Conservation (phyloP, 805 yeast species). For the Wilhelminamyces savonicus region DNA sequence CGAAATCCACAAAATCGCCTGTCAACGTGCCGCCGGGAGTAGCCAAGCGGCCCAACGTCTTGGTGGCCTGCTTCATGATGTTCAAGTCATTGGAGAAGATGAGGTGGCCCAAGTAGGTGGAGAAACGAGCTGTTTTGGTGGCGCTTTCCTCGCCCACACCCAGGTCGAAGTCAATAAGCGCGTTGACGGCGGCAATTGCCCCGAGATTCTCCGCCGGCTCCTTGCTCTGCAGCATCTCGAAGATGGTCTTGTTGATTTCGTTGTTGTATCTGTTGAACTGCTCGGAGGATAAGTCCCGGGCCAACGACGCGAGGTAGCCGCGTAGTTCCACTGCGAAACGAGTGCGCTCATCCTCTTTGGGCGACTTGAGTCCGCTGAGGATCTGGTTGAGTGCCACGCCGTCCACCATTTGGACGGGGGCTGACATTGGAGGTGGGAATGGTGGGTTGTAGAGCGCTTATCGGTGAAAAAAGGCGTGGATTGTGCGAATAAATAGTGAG, state of each 20-base stretch:
- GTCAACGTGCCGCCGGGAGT: conserved; percentile 85
- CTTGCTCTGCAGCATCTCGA: conserved; percentile 73
- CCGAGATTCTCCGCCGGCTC: conserved; percentile 74
- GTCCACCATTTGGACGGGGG: conserved; percentile 33
- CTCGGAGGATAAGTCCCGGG: conserved; percentile 78
- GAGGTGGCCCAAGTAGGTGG: conserved; percentile 78
- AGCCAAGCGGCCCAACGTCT: conserved; percentile 82
- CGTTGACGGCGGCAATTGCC: conserved; percentile 86
- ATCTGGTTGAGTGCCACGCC: conserved; percentile 49
- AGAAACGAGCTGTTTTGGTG: conserved; percentile 81
- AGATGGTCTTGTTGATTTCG: conserved; percentile 80
- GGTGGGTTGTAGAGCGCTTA: no score
- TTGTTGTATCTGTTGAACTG: conserved; percentile 76
- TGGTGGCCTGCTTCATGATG: conserved; percentile 83
- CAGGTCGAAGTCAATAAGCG: conserved; percentile 77
- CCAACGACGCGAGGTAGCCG: conserved; percentile 60
- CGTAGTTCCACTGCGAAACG: conserved; percentile 68
- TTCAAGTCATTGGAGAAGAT: conserved; percentile 77
- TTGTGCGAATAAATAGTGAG: no score
- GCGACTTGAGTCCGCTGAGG: conserved; percentile 42
- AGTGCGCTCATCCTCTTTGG: conserved; percentile 35
- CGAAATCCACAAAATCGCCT: conserved; percentile 88
- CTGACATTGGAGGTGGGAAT: no score
- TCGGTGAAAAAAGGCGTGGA: no score
- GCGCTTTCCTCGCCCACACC: conserved; percentile 74